phyloP scores from a whole-genome alignment of 208 protist species.

The Trypanosomatidae sp. region DNA sequence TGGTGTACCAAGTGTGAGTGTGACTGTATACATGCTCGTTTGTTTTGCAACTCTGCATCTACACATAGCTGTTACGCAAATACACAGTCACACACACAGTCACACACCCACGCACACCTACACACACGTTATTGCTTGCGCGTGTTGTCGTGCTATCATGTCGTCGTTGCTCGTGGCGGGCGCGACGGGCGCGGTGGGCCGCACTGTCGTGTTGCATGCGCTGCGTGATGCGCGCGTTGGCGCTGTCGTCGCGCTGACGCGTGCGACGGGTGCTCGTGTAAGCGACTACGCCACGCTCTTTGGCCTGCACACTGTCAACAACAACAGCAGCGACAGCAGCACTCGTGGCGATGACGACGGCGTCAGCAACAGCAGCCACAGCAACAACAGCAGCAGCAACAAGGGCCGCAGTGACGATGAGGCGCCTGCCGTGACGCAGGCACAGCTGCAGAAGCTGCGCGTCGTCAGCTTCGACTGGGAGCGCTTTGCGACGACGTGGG shows the following conservation, averaged over 20 bases:
- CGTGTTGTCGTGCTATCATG: too few relatives aligned
- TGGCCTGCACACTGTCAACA: constrained; percentile 10
- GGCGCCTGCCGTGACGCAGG: constrained; percentile 5
- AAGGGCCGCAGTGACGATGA: neutral
- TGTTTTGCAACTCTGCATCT: too few relatives aligned
- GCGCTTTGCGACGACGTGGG: constrained; percentile 22
- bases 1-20: too few relatives aligned
- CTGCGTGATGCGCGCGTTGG: constrained; percentile 16
- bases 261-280: constrained; percentile 4
- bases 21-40: too few relatives aligned
- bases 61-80: too few relatives aligned
- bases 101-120: too few relatives aligned
- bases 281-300: constrained; percentile 24
- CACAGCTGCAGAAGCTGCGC: constrained; percentile 19
- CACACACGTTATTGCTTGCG: too few relatives aligned
- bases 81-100: too few relatives aligned
- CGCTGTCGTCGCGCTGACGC: constrained; percentile 53
- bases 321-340: neutral
- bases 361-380: neutral
- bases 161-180: constrained; percentile 59
- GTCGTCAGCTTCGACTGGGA: constrained; percentile 57
- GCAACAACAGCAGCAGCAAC: neutral
- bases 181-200: constrained; percentile 57
- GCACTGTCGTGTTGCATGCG: constrained; percentile 33
- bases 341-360: neutral